These are phyloP conservation scores for Paralagenidium karlingii DNA, from an alignment of 352 stramenopile genomes.

Conservation along the genomic window DNA sequence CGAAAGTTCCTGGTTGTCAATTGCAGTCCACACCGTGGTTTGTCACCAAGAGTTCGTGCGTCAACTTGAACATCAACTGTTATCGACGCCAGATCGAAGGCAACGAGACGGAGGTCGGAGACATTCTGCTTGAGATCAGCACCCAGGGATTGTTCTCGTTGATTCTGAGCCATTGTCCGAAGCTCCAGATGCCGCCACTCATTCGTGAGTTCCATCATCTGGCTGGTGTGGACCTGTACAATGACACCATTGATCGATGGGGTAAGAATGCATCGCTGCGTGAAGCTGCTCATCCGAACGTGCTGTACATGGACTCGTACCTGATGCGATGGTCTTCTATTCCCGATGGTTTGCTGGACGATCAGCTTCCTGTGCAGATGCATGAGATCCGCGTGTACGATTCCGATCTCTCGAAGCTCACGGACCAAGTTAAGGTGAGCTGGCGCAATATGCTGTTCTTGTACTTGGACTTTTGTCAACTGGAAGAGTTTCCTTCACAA, in stretches of 20 bases:
- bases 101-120: not conserved
- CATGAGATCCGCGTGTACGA: conserved; percentile 10
- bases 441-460: conserved; percentile 7
- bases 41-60: conserved; percentile 6
- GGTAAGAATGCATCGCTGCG: conserved; percentile 1
- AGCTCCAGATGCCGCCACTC: conserved; percentile 2
- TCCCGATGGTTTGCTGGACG: conserved; percentile 1
- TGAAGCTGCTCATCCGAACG: too few relatives aligned
- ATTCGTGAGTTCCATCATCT: conserved; percentile 5
- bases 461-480: too few relatives aligned
- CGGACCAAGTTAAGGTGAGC: conserved; percentile 1
- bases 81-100: not conserved
- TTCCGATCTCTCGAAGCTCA: conserved; percentile 6
- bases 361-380: conserved; percentile 2
- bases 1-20: too few relatives aligned
- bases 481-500: too few relatives aligned
- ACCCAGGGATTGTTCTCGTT: conserved; percentile 3
- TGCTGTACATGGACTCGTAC: conserved; percentile 6
- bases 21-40: conserved; percentile 10
- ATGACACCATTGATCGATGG: conserved; percentile 7
- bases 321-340: conserved; percentile 4
- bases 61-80: conserved; percentile 11
- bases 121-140: not conserved
- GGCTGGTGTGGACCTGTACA: conserved; percentile 8
- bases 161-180: conserved; percentile 7